phyloP scores from a whole-genome alignment of 1,284 basidiomycete species.

The Ustilago hordei region DNA sequence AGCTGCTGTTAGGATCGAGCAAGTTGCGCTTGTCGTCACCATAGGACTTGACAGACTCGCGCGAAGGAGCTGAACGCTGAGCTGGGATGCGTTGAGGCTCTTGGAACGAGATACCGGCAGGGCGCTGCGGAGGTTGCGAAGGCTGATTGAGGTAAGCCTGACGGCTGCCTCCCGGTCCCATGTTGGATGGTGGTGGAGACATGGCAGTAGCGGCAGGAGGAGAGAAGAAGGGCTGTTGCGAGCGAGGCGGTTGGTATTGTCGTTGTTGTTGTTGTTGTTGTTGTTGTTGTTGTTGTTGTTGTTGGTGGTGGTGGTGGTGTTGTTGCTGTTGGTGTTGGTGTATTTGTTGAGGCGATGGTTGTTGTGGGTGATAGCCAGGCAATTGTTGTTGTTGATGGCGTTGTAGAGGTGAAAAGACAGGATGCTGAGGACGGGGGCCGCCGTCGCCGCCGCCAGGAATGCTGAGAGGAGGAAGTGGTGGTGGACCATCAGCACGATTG shows the following conservation, averaged over 20 bases:
- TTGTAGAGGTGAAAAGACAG: slow-evolving; percentile 8
- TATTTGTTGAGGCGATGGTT: slow-evolving; percentile 22
- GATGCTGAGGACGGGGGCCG: slow-evolving; percentile 18
- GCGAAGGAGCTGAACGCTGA: slow-evolving; percentile 49
- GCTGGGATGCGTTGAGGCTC: slow-evolving; percentile 44
- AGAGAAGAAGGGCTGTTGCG: slow-evolving; percentile 34
- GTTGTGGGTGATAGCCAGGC: slow-evolving; percentile 42
- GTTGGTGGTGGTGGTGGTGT: slow-evolving; percentile 18
- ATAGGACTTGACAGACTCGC: slow-evolving; percentile 56
- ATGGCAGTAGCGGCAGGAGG: slow-evolving; percentile 18
- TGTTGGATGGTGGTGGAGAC: slow-evolving; percentile 15
- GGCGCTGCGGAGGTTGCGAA: slow-evolving; percentile 18
- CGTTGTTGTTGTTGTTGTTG: slow-evolving; percentile 50
- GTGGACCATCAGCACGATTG: slow-evolving; percentile 27
- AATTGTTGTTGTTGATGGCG: slow-evolving; percentile 53
- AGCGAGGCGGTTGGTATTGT: slow-evolving; percentile 16
- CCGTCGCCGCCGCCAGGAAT: slow-evolving; percentile 21
- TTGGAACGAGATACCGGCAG: slow-evolving; percentile 59
- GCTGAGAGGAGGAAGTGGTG: slow-evolving; percentile 44
- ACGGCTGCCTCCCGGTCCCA: slow-evolving; percentile 23
- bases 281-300: slow-evolving; percentile 32
- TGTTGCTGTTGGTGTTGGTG: slow-evolving; percentile 47
- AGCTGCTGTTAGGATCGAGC: slow-evolving; percentile 49
- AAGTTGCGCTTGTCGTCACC: slow-evolving; percentile 52
- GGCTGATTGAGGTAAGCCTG: slow-evolving; percentile 24